A percentile compares a stretch with the other conserved stretches of the same genome.
These are phyloP conservation scores for Globisporangium uncinulatum DNA, from an alignment of 352 stramenopile species.

Conservation along the genomic window DNA sequence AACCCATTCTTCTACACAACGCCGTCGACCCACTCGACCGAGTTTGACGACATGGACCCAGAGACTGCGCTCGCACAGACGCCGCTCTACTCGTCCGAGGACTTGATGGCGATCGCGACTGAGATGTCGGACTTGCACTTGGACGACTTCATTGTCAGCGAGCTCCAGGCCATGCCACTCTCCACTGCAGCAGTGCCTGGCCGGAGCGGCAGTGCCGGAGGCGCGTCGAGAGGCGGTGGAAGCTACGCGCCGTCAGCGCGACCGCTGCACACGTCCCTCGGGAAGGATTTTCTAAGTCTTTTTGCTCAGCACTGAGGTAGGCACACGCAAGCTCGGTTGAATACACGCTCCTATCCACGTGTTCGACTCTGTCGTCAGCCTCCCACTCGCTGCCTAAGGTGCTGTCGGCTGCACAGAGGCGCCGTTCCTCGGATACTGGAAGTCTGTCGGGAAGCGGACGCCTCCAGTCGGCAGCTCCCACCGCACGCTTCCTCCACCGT, in stretches of 20 bases:
- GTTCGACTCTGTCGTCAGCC: not conserved
- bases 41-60: conserved; percentile 57
- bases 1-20: conserved; percentile 45
- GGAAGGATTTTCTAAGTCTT: conserved; percentile 72
- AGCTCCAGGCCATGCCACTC: conserved; percentile 12
- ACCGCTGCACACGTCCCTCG: conserved; percentile 63
- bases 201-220: conserved; percentile 5
- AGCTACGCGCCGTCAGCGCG: conserved; percentile 9
- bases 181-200: conserved; percentile 7
- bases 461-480: conserved; percentile 7
- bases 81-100: conserved; percentile 44
- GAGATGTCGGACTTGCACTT: conserved; percentile 61
- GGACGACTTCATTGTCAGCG: conserved; percentile 58
- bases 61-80: conserved; percentile 66
- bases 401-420: not conserved
- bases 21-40: conserved; percentile 6
- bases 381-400: not conserved
- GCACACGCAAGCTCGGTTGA: not conserved
- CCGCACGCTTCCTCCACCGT: not conserved
- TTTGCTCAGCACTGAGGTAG: conserved; percentile 62
- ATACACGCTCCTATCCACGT: no score
- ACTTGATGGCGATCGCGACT: conserved; percentile 47
- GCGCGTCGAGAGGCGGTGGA: conserved; percentile 2
- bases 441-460: conserved; percentile 11
- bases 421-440: conserved; percentile 5